Conservation (phyloP, 768 basidiomycete species). For the Floccularia luteovirens region DNA sequence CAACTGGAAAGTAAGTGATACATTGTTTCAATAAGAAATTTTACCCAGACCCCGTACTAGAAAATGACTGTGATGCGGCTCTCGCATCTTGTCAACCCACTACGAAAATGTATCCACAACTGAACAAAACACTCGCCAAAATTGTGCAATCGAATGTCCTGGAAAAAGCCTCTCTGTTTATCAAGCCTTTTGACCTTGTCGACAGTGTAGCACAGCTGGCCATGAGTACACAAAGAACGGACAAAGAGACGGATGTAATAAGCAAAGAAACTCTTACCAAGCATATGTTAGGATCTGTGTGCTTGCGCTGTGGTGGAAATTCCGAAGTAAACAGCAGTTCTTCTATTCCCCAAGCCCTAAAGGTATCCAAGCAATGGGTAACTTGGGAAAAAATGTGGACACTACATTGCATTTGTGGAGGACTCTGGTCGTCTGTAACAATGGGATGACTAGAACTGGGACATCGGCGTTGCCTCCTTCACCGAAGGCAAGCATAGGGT, state of each 20-base stretch:
- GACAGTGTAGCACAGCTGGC: slow-evolving; percentile 47
- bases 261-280: slow-evolving; percentile 47
- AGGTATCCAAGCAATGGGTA: slow-evolving; percentile 37
- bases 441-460: no score
- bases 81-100: slow-evolving; percentile 57
- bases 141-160: slow-evolving; percentile 43
- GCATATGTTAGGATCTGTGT: slow-evolving; percentile 29
- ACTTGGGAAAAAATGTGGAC: slow-evolving; percentile 62
- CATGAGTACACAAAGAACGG: slow-evolving; percentile 22
- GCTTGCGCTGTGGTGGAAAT: slow-evolving; percentile 57
- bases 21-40: not conserved
- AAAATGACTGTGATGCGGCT: slow-evolving; percentile 38
- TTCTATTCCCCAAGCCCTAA: slow-evolving; percentile 12
- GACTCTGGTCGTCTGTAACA: slow-evolving; percentile 37
- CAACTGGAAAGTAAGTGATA: slow-evolving; percentile 24
- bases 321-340: slow-evolving; percentile 33
- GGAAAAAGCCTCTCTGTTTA: slow-evolving; percentile 61
- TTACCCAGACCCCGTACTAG: slow-evolving; percentile 24
- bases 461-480: no score
- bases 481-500: no score
- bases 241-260: slow-evolving; percentile 52
- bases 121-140: slow-evolving; percentile 36
- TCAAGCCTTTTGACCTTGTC: slow-evolving; percentile 65
- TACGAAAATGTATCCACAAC: slow-evolving; percentile 29
- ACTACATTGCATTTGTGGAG: slow-evolving; percentile 63